Percentiles rank a stretch among this genome's conserved stretches.
Evolutionary conservation across 371 early-diverging fungal species (phyloP).

Genomic region (Coemansia sp.): DNA sequence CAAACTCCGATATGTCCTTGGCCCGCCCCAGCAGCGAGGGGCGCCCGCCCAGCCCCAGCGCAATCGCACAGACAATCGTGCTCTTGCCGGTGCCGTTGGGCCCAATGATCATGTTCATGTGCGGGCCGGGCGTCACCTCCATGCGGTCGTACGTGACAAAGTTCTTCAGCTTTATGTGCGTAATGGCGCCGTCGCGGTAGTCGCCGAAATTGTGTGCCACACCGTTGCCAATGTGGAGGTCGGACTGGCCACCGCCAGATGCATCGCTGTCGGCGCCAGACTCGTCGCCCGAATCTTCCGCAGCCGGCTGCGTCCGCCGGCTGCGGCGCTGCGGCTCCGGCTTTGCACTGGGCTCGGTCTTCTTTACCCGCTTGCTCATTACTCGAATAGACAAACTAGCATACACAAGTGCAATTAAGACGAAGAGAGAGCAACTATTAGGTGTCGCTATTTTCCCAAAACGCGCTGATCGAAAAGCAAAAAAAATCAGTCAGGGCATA

Average conservation of each 20-base stretch:
- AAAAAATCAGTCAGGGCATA: too few relatives aligned
- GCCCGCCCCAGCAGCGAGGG: constrained; percentile 85
- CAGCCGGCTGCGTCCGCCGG: neutral
- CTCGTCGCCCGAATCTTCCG: neutral
- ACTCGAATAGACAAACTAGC: neutral
- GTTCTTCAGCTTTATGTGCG: constrained; percentile 74
- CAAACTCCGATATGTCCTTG: constrained; percentile 85
- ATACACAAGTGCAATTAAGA: neutral
- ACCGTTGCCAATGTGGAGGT: constrained; percentile 2
- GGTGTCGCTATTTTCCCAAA: neutral
- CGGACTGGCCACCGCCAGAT: neutral
- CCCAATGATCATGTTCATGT: constrained; percentile 97
- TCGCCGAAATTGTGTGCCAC: neutral
- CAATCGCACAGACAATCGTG: constrained; percentile 96
- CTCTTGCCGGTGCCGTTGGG: constrained; percentile 99
- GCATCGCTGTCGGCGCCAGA: constrained; percentile 2
- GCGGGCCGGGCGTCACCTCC: constrained; percentile 84
- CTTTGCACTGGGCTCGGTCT: constrained; percentile 1
- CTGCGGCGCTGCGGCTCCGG: neutral
- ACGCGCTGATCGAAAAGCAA: neutral
- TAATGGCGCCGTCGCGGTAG: constrained; percentile 64
- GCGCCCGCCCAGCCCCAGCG: constrained; percentile 91
- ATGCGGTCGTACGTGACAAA: constrained; percentile 92
- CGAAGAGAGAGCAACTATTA: neutral
- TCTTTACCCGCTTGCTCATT: constrained; percentile 7